Conservation (phyloP, 148 eudicot genomes). For the Heliosperma pusillum region DNA sequence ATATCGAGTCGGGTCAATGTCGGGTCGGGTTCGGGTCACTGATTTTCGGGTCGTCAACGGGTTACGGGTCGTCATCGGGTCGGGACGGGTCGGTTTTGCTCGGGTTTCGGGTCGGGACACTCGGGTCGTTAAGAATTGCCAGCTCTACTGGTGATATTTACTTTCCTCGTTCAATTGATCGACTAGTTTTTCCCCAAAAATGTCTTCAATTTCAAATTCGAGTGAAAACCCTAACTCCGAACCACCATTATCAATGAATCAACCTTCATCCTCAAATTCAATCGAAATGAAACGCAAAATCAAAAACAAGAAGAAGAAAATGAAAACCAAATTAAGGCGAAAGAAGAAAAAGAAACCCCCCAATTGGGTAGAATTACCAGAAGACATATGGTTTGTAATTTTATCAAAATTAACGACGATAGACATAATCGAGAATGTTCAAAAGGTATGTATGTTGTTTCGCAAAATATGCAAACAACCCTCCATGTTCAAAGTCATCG, state of each 20-base stretch:
- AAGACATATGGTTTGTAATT: slow-evolving; percentile 19
- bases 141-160: no score
- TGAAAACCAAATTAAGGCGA: background rate
- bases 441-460: slow-evolving; percentile 21
- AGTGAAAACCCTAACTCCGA: background rate
- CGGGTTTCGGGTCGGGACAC: no score
- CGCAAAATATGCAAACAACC: slow-evolving; percentile 46
- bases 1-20: no score
- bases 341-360: background rate
- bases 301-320: background rate
- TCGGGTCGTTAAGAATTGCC: no score
- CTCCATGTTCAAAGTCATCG: slow-evolving; percentile 43
- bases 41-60: no score
- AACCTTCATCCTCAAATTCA: background rate
- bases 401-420: slow-evolving; percentile 19
- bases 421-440: slow-evolving; percentile 21
- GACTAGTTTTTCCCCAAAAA: background rate
- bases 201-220: background rate
- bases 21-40: no score
- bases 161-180: background rate
- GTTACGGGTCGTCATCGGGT: no score
- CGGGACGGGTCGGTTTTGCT: no score
- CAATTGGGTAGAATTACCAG: slow-evolving; percentile 7
- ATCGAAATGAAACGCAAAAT: background rate
- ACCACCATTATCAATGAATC: background rate